Percentiles rank a stretch among this genome's conserved stretches.
phyloP scores from a whole-genome alignment of 768 basidiomycete species.

The Phlegmacium glaucopus region DNA sequence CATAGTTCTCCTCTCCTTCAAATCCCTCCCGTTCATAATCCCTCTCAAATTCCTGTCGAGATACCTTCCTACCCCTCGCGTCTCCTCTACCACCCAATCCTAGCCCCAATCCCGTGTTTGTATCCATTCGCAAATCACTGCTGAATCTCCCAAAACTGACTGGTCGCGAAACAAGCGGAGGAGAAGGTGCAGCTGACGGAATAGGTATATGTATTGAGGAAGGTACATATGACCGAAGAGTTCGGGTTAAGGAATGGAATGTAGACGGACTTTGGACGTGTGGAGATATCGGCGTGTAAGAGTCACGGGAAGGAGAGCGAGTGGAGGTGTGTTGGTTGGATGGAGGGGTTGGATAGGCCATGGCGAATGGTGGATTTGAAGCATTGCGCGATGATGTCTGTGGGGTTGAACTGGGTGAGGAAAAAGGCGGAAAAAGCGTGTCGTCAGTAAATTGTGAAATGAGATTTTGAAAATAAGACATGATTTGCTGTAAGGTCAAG shows the following conservation, averaged over 20 bases:
- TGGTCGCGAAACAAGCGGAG: constrained; percentile 47
- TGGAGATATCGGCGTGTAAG: background rate
- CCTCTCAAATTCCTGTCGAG: constrained; percentile 20
- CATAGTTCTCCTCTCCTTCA: constrained; percentile 14
- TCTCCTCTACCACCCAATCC: too few relatives aligned
- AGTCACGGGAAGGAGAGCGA: background rate
- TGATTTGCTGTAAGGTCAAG: too few relatives aligned
- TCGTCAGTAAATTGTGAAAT: too few relatives aligned
- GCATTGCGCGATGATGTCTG: too few relatives aligned
- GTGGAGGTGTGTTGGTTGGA: background rate
- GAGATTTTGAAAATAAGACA: too few relatives aligned
- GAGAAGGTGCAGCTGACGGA: constrained; percentile 46
- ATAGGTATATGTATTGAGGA: constrained; percentile 42
- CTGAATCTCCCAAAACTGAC: constrained; percentile 45
- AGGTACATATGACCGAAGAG: constrained; percentile 53
- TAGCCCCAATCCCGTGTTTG: constrained; percentile 1
- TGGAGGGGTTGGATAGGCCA: background rate
- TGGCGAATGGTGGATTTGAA: background rate
- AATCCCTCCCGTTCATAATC: constrained; percentile 18
- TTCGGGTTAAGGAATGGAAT: constrained; percentile 49
- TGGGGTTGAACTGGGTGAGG: too few relatives aligned
- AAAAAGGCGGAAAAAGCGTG: too few relatives aligned
- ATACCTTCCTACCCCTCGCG: too few relatives aligned
- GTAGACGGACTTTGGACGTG: constrained; percentile 31
- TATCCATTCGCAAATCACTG: background rate